phyloP scores from a whole-genome alignment of 352 stramenopile species.

The Salisapilia sapeloensis region DNA sequence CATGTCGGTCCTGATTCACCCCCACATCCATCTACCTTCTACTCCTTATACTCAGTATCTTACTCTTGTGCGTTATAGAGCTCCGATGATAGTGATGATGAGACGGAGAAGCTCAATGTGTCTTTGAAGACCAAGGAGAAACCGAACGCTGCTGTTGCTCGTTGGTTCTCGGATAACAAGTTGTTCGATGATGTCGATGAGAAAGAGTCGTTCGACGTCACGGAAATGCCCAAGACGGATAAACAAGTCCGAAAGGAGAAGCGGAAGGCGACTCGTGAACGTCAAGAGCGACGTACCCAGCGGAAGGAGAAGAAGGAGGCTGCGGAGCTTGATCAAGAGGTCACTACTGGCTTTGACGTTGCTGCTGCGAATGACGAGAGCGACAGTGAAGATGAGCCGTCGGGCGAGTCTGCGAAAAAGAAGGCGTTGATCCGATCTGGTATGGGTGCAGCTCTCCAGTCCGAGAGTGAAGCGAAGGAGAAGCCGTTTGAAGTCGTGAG shows the following conservation, averaged over 20 bases:
- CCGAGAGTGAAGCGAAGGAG: slow-evolving; percentile 3
- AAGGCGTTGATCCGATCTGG: slow-evolving; percentile 74
- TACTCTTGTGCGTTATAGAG: slow-evolving; percentile 26
- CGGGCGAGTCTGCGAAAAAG: slow-evolving; percentile 33
- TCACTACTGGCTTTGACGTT: slow-evolving; percentile 48
- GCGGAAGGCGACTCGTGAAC: slow-evolving; percentile 86
- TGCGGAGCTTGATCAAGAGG: slow-evolving; percentile 70
- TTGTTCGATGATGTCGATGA: slow-evolving; percentile 62
- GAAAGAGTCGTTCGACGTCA: slow-evolving; percentile 12
- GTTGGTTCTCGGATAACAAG: slow-evolving; percentile 77
- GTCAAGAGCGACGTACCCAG: slow-evolving; percentile 67
- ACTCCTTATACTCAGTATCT: not conserved
- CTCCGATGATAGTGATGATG: slow-evolving; percentile 44
- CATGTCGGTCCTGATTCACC: slow-evolving; percentile 59
- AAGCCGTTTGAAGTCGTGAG: slow-evolving; percentile 35
- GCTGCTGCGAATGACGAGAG: slow-evolving; percentile 17
- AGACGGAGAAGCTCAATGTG: slow-evolving; percentile 44
- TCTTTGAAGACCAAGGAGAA: slow-evolving; percentile 66
- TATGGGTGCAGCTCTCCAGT: slow-evolving; percentile 50
- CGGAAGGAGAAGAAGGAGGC: slow-evolving; percentile 78
- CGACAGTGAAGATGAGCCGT: slow-evolving; percentile 23
- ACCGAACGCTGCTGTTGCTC: slow-evolving; percentile 47
- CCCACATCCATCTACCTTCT: slow-evolving; percentile 16
- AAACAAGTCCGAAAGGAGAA: slow-evolving; percentile 97
- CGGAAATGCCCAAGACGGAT: slow-evolving; percentile 95